Evolutionary conservation across 2,329 filamentous ascomycete genomes (phyloP).

Genomic region (Scedosporium dehoogii): DNA sequence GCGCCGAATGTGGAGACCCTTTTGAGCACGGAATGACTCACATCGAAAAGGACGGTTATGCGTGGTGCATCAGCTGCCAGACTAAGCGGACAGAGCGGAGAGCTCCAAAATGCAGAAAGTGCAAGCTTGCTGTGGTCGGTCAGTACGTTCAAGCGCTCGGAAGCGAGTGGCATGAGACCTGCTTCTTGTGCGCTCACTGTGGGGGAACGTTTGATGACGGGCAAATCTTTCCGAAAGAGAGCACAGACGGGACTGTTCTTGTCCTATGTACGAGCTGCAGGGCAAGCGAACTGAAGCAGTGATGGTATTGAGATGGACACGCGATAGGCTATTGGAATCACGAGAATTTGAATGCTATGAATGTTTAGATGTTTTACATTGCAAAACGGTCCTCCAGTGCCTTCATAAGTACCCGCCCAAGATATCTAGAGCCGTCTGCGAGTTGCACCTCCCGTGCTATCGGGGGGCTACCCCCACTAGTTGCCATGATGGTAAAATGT

Average conservation of each 20-base stretch:
- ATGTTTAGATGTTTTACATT: background rate
- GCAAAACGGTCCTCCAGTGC: too few species aligned
- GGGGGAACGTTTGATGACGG: slow-evolving; percentile 52
- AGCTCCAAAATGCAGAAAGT: slow-evolving; percentile 79
- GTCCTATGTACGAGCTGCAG: slow-evolving; percentile 54
- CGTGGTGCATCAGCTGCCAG: slow-evolving; percentile 92
- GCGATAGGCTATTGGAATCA: background rate
- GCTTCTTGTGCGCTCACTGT: slow-evolving; percentile 70
- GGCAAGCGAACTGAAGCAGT: slow-evolving; percentile 47
- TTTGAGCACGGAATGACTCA: slow-evolving; percentile 64
- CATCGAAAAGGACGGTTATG: slow-evolving; percentile 94
- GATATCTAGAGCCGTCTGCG: too few species aligned
- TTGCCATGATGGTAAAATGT: too few species aligned
- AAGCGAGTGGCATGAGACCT: slow-evolving; percentile 85
- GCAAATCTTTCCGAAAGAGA: slow-evolving; percentile 52
- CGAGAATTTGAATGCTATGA: background rate
- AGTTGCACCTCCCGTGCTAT: too few species aligned
- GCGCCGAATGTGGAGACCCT: slow-evolving; percentile 93
- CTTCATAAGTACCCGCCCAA: too few species aligned
- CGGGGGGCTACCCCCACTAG: too few species aligned
- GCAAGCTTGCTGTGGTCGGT: slow-evolving; percentile 75
- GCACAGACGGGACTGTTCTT: slow-evolving; percentile 33
- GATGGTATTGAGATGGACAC: slow-evolving; percentile 11
- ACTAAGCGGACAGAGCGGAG: slow-evolving; percentile 83
- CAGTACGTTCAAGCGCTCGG: slow-evolving; percentile 84